These are phyloP conservation scores for Globisporangium viniferum DNA, from an alignment of 352 stramenopile genomes.

Conservation along the genomic window DNA sequence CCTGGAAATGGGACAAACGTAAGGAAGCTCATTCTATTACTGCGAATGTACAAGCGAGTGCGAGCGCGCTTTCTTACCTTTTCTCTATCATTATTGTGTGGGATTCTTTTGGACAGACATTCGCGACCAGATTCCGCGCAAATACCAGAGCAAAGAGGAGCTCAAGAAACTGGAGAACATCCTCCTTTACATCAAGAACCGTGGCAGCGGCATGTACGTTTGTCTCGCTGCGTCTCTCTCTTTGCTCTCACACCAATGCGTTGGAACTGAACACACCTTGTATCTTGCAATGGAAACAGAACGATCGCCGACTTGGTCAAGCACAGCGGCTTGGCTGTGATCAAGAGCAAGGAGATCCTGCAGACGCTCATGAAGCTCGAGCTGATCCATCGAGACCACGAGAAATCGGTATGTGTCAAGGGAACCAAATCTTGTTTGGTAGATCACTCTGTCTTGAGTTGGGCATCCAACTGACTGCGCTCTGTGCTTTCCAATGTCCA, in stretches of 20 bases:
- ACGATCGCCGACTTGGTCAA: conserved; percentile 84
- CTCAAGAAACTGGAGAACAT: conserved; percentile 87
- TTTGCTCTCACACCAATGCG: not conserved
- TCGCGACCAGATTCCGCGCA: conserved; percentile 74
- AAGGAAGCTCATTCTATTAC: not conserved
- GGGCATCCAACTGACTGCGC: conserved; percentile 4
- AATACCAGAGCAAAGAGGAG: conserved; percentile 77
- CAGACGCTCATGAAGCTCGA: conserved; percentile 87
- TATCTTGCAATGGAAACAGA: conserved; percentile 20
- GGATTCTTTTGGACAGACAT: conserved; percentile 36
- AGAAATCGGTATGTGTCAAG: conserved; percentile 50
- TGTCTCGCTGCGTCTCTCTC: not conserved
- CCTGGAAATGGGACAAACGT: conserved; percentile 84
- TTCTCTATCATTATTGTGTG: conserved; percentile 2
- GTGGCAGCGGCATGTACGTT: conserved; percentile 71
- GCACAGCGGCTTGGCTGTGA: conserved; percentile 70
- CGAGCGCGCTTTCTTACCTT: not conserved
- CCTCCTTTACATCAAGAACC: conserved; percentile 84
- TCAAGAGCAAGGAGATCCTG: conserved; percentile 86
- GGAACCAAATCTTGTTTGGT: not conserved
- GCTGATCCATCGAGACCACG: conserved; percentile 68
- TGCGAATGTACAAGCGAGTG: not conserved
- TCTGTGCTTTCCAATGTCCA: conserved; percentile 12
- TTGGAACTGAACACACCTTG: not conserved
- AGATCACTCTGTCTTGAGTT: not conserved